phyloP scores from a whole-genome alignment of 2,329 filamentous ascomycete genomes.

The Mycocentrospora acerina region DNA sequence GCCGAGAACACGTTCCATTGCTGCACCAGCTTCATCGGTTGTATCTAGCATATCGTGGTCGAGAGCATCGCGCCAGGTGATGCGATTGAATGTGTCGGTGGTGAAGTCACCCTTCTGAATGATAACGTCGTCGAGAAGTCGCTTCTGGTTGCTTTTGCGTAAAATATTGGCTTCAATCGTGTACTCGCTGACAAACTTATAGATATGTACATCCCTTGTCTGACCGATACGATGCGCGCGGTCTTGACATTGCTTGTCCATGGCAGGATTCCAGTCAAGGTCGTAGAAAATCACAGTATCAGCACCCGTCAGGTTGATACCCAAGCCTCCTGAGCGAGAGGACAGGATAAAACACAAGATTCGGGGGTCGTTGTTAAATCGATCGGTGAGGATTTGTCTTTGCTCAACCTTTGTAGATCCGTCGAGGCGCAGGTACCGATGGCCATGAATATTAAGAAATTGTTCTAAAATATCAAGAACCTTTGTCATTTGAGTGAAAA shows the following conservation, averaged over 20 bases:
- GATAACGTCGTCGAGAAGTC: conserved; percentile 95
- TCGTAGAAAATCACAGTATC: conserved; percentile 99
- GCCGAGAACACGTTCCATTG: conserved; percentile 82
- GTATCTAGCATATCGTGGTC: conserved; percentile 49
- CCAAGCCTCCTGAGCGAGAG: conserved; percentile 88
- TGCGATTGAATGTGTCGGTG: conserved; percentile 88
- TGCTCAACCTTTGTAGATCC: conserved; percentile 97
- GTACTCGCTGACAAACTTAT: conserved; percentile 62
- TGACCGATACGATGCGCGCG: conserved; percentile 96
- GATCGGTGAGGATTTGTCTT: conserved; percentile 89
- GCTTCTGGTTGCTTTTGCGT: conserved; percentile 94
- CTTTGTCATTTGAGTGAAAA: conserved; percentile 99
- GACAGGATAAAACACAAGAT: conserved; percentile 96
- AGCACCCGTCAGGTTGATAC: conserved; percentile 94
- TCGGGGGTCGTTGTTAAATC: conserved; percentile 91
- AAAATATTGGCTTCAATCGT: conserved; percentile 98
- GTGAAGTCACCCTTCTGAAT: conserved; percentile 99
- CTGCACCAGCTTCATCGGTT: conserved; percentile 70
- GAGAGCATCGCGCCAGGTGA: conserved; percentile 68
- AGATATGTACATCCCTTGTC: conserved; percentile 96
- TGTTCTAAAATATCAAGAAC: conserved; percentile 96
- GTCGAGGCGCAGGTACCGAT: conserved; percentile 94
- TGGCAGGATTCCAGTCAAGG: conserved; percentile 98
- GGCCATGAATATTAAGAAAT: conserved; percentile 95
- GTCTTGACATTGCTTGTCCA: conserved; percentile 99